Conservation (phyloP, 768 basidiomycete species). For the Pleurotus djamor region DNA sequence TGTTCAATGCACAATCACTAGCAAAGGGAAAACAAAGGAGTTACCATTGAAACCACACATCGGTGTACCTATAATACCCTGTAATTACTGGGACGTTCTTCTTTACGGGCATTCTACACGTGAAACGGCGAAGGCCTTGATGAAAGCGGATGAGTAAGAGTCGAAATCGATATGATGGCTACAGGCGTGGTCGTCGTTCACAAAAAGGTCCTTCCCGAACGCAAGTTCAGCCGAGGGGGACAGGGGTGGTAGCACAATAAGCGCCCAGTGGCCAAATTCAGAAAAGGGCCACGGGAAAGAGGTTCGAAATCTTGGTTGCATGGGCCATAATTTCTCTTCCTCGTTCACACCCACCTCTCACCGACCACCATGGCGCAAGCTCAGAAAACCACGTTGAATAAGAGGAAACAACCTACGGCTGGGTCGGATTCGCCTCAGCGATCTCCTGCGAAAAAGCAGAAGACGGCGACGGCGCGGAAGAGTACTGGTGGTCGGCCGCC, state of each 20-base stretch:
- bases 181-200: too few relatives aligned
- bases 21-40: neutral
- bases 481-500: conserved; percentile 73
- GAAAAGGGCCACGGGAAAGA: neutral
- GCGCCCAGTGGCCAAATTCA: conserved; percentile 1
- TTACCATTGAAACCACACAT: conserved; percentile 83
- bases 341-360: conserved; percentile 5
- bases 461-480: conserved; percentile 73
- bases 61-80: conserved; percentile 83
- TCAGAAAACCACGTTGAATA: conserved; percentile 51
- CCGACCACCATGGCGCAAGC: conserved; percentile 59
- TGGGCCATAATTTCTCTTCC: neutral
- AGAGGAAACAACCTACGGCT: conserved; percentile 43
- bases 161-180: too few relatives aligned
- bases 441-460: conserved; percentile 43
- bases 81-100: conserved; percentile 42
- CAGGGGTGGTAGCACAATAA: neutral
- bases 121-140: too few relatives aligned
- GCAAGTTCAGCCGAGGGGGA: neutral
- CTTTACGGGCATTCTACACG: neutral
- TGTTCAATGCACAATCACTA: neutral
- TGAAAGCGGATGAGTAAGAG: too few relatives aligned
- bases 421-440: conserved; percentile 46
- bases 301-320: neutral
- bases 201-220: too few relatives aligned